Evolutionary conservation across 2,329 filamentous ascomycete genomes (phyloP), one percentile per base, ranked within the genome.

Genomic region (Zelopaecilomyces penicillatus): DNA sequence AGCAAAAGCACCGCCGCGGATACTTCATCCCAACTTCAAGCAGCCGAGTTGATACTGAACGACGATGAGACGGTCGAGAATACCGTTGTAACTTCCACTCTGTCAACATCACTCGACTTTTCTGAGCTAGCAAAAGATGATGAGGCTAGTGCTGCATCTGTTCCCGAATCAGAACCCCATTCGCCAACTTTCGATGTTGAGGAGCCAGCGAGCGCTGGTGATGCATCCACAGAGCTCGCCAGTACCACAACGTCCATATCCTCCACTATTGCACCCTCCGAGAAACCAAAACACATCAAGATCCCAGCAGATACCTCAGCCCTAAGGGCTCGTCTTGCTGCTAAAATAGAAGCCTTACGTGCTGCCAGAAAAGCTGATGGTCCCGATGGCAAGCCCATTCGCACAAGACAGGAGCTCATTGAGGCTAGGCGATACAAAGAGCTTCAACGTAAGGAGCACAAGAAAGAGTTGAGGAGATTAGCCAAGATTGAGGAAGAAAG

Each of bases 341-440:
- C 86, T 54, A 85, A 82, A 50, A 89, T 98, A 44, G 87, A 93
- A 54, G 83, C 83, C 38, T 79, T 97, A 41, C 85, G 91, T 48
- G 85, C 87, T 7, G 82, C 82, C 28, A 83, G 93, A 48, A 95
- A 95, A 64, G 90, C 91, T 5, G 88, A 94, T 55, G 87, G 85
- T 5, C 75, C 82, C 1, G 82, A 94, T 55, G 88, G 88, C 48
- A 83, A 85, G 57, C 64, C 64, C 11, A 87, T 91, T 46, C 82
- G 85, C 51, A 95, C 87, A 49, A 80, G 93, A 49, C 85, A 95
- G 66, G 90, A 97, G 61, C 76, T 98, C 9, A 88, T 98, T 55
- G 93, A 97, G 65, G 79, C 87, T 37, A 80, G 93, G 36, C 80
- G 93, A 51, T 81, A 82, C 60, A 96, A 95, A 68, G 86, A 95